These are phyloP conservation scores for Aspergillus saccharolyticus DNA, from an alignment of 495 filamentous ascomycete genomes.

Conservation along the genomic window DNA sequence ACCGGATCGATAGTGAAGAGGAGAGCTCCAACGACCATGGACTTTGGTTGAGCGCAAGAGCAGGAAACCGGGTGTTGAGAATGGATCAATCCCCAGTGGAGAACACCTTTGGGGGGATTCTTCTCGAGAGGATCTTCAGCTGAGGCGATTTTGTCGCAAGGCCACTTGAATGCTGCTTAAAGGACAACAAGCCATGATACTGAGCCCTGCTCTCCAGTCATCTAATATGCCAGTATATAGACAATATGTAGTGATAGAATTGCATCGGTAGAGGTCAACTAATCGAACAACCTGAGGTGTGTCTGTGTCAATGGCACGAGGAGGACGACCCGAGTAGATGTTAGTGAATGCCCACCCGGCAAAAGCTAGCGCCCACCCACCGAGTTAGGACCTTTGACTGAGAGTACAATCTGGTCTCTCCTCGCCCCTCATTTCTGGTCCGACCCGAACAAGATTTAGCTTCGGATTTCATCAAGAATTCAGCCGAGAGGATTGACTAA, in stretches of 20 bases:
- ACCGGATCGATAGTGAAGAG: constrained; percentile 53
- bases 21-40: constrained; percentile 60
- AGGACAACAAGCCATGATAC: too few relatives aligned
- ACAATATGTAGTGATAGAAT: neutral
- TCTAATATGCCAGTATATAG: neutral
- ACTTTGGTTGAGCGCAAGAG: constrained; percentile 63
- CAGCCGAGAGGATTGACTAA: neutral
- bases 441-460: neutral
- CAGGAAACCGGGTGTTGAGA: constrained; percentile 72
- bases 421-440: neutral
- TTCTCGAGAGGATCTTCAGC: constrained; percentile 42
- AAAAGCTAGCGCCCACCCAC: too few relatives aligned
- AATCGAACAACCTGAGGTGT: too few relatives aligned
- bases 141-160: constrained; percentile 5
- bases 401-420: too few relatives aligned
- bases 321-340: too few relatives aligned
- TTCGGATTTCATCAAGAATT: neutral
- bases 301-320: too few relatives aligned
- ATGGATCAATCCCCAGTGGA: constrained; percentile 50
- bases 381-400: too few relatives aligned
- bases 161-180: too few relatives aligned
- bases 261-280: too few relatives aligned
- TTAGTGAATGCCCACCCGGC: too few relatives aligned
- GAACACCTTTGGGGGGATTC: constrained; percentile 34
- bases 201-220: too few relatives aligned